Evolutionary conservation across 1,284 basidiomycete species (phyloP).

Genomic region (Cryptococcus sp.): DNA sequence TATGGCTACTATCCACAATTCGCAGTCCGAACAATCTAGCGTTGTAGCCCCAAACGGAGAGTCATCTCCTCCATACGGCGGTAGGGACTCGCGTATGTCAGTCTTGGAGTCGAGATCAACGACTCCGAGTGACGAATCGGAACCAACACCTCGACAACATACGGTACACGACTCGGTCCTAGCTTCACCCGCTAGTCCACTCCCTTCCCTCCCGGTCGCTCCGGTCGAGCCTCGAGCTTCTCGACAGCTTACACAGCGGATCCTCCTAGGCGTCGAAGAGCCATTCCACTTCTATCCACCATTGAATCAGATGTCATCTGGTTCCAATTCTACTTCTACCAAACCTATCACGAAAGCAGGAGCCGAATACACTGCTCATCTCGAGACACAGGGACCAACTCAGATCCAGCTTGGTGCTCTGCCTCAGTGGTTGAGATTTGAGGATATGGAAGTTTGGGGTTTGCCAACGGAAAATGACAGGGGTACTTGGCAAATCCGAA

Average conservation of each 20-base stretch:
- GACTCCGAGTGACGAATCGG: no score
- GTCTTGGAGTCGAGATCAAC: no score
- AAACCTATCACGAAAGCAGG: neutral
- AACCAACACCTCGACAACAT: no score
- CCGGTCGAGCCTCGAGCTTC: no score
- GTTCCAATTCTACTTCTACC: neutral
- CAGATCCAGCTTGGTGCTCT: conserved; percentile 6
- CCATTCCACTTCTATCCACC: conserved; percentile 35
- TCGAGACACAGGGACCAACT: conserved; percentile 4
- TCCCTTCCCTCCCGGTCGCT: no score
- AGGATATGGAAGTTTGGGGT: conserved; percentile 33
- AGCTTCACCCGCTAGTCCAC: no score
- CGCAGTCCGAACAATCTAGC: neutral
- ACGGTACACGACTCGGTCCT: no score
- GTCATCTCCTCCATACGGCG: neutral
- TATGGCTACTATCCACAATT: conserved; percentile 55
- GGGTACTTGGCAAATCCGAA: conserved; percentile 21
- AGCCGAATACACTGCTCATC: conserved; percentile 9
- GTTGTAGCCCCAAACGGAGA: neutral
- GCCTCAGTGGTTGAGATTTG: conserved; percentile 28
- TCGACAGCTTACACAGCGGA: conserved; percentile 8
- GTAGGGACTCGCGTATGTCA: no score
- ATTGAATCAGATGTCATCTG: conserved; percentile 21
- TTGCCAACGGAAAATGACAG: conserved; percentile 22
- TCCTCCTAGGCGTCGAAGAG: conserved; percentile 28